Evolutionary conservation across 176 grass and related monocot genomes (phyloP).

Genomic region (Musa schizocarpa): DNA sequence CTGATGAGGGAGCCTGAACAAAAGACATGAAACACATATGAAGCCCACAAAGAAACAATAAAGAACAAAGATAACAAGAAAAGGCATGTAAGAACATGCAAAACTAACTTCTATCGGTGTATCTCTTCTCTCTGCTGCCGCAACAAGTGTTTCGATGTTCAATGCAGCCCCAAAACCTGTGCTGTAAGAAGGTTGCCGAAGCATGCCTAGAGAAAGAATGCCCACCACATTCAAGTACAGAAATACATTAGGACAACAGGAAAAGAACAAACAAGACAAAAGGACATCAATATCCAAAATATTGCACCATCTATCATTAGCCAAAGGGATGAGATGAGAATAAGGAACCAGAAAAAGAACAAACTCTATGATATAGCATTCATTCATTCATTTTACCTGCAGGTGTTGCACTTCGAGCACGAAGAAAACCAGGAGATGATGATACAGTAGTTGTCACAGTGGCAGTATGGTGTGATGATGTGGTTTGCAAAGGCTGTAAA

Average conservation of each 20-base stretch:
- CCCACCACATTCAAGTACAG: neutral
- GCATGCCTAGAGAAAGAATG: conserved; percentile 43
- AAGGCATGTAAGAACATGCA: conserved; percentile 4
- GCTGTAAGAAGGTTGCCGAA: conserved; percentile 56
- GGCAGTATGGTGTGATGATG: conserved; percentile 43
- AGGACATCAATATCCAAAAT: neutral
- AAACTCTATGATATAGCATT: neutral
- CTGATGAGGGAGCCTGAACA: conserved; percentile 61
- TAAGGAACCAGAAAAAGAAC: neutral
- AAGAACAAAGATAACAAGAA: neutral
- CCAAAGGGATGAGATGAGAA: neutral
- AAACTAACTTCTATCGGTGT: conserved; percentile 70
- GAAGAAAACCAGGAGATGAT: conserved; percentile 42
- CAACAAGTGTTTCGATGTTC: conserved; percentile 98
- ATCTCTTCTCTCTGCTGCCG: conserved; percentile 88
- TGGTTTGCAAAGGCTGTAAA: conserved; percentile 38
- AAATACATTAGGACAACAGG: neutral
- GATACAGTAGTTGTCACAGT: conserved; percentile 37
- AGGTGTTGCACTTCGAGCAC: conserved; percentile 50
- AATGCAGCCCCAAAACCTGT: conserved; percentile 83
- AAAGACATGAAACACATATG: conserved; percentile 23
- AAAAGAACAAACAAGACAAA: neutral
- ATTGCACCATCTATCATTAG: neutral
- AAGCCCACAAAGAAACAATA: neutral
- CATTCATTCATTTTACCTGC: conserved; percentile 36